phyloP scores from a whole-genome alignment of 2,329 filamentous ascomycete genomes.

The Alternaria sp. region DNA sequence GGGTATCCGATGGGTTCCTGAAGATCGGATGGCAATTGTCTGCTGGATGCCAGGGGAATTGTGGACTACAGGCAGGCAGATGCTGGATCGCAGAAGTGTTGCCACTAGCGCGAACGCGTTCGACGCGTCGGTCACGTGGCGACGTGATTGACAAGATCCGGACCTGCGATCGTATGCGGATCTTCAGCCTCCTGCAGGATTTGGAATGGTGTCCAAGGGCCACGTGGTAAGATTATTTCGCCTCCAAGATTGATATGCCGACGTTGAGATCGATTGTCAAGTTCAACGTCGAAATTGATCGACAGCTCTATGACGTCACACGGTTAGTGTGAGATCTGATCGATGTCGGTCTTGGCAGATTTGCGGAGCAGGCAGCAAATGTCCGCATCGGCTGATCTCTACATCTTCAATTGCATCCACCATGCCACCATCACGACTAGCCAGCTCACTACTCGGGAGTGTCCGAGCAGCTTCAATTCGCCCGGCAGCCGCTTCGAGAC shows the following conservation, averaged over 20 bases:
- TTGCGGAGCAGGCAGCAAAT: conserved; percentile 15
- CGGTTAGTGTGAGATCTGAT: conserved; percentile 14
- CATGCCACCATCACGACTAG: conserved; percentile 39
- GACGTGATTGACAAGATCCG: neutral
- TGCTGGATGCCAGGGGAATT: neutral
- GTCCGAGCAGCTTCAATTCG: conserved; percentile 31
- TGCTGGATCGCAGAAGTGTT: neutral
- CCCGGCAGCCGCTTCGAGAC: conserved; percentile 18
- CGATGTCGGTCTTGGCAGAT: conserved; percentile 29
- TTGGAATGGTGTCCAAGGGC: neutral
- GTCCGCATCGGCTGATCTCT: conserved; percentile 22
- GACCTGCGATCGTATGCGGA: neutral
- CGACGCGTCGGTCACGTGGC: conserved; percentile 25
- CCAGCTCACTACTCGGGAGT: conserved; percentile 30
- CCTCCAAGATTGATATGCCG: neutral
- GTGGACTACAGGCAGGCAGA: neutral
- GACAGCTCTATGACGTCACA: neutral
- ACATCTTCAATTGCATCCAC: conserved; percentile 14
- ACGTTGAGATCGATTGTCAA: neutral
- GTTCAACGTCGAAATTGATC: neutral
- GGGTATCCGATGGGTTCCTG: conserved; percentile 12
- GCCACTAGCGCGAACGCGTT: conserved; percentile 23
- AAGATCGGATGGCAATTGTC: conserved; percentile 3
- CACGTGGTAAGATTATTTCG: neutral
- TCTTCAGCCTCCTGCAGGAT: neutral